A percentile compares a stretch with the other conserved stretches of the same genome.
These are phyloP conservation scores for Saccharomyces hybrid DNA, from an alignment of 1,139 yeast species.

Conservation along the genomic window DNA sequence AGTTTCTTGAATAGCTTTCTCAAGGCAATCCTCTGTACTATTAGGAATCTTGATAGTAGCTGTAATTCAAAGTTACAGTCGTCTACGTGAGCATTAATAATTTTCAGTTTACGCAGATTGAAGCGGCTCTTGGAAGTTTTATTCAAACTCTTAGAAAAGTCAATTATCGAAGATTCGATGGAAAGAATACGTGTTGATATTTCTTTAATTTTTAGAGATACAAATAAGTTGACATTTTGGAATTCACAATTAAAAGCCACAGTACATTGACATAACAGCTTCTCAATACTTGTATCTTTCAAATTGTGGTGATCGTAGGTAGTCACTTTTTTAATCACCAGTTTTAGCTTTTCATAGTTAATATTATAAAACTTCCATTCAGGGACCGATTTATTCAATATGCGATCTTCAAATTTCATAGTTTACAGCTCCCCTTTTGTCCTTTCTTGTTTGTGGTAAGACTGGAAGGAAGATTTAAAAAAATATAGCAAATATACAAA, in stretches of 20 bases:
- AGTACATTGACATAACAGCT: slow-evolving; percentile 13
- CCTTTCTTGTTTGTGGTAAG: background rate
- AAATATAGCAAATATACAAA: background rate
- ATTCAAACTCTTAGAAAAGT: slow-evolving; percentile 1
- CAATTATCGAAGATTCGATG: slow-evolving; percentile 19
- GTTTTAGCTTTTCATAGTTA: slow-evolving; percentile 71
- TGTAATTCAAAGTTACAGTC: slow-evolving; percentile 43
- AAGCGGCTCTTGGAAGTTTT: background rate
- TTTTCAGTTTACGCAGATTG: slow-evolving; percentile 11
- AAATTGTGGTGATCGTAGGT: slow-evolving; percentile 17
- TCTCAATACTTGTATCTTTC: background rate
- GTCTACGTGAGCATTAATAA: slow-evolving; percentile 17
- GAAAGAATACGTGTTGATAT: slow-evolving; percentile 24
- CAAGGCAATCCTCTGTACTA: slow-evolving; percentile 75
- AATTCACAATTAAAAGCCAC: slow-evolving; percentile 34
- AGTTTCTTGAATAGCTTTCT: slow-evolving; percentile 77
- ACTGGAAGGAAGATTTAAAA: background rate
- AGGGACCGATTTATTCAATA: slow-evolving; percentile 67
- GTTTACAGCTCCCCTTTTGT: background rate
- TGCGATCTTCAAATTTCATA: slow-evolving; percentile 84
- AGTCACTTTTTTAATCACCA: slow-evolving; percentile 48
- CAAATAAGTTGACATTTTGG: slow-evolving; percentile 23
- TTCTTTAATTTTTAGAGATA: slow-evolving; percentile 28
- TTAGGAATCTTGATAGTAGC: slow-evolving; percentile 62
- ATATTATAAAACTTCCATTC: slow-evolving; percentile 83